Base-by-base conservation (phyloP, 2,329 filamentous ascomycete species). In the Pyrenophora tritici-repentis region DNA sequence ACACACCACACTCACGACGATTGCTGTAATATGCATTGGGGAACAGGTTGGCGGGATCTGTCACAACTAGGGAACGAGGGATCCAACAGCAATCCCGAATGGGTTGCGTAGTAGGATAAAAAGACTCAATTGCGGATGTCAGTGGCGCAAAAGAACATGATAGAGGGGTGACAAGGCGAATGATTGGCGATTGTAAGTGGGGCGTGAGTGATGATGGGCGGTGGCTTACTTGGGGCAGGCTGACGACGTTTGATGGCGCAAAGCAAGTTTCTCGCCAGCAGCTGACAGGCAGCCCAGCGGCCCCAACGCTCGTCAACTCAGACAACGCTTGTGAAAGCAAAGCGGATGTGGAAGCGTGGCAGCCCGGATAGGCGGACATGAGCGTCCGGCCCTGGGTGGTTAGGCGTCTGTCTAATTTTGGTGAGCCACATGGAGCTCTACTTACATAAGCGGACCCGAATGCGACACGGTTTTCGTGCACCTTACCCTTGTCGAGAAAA, bases 391-490 rank as follows among this genome's bases (percentile, higher is more conserved):
- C 29, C 16, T n/a, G 8, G 32, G 34, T 36, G 37, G 48, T 32
- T 36, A 47, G 32, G 13, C 3, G 29, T 10, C 13, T 10, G 13
- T 35, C 31, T 3, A 24, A 24, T 40, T 36, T 6, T 4, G 34
- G 49, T 13, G 13, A 17, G 24, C 26, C n/a, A 18, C 34, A 33
- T 7, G 7, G 16, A 9, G 32, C 8, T 8, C 26, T 29, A 5
- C 14, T 44, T 49, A 44, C 45, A 53, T 49, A 49, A 53, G 35
- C 45, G 18, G 3, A n/a, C n/a, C n/a, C n/a, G n/a, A 20, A 20
- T 20, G 18, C 18, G 5, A 20, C 18, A 20, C 18, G 5, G 4
- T 20, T 20, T 31, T 24, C 45, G 14, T 24, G 22, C 35, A 14
- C 26, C 16, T 36, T 22, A 12, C 29, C 42, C n/a, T 22, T 47